Base-by-base conservation (phyloP, 1,284 basidiomycete species). In the Ustilago trichophora region DNA sequence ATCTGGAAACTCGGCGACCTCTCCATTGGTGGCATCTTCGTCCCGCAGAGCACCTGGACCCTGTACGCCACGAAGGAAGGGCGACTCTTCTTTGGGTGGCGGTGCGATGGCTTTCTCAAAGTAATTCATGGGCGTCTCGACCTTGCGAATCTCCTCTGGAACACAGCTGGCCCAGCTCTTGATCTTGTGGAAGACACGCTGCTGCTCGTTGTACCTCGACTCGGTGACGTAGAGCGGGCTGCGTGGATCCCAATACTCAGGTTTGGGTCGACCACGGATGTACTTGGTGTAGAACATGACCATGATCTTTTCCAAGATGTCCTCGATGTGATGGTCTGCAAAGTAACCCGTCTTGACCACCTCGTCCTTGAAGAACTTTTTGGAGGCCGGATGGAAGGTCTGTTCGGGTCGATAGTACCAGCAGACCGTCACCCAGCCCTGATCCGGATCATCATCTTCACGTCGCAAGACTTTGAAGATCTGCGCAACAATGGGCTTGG, bases 161-260 rank as follows among this genome's bases (percentile, higher is more conserved):
- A 95, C 89, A 79, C 91, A 93, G 52, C 90, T 90, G 72, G 88
- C 88, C 93, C 93, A 97, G 82, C 92, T 93, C 84, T 94, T 94
- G 83, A 97, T 83, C 65, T 77, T 93, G 79, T 88, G 88, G 59
- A 92, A 90, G 70, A 90, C 90, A n/a, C 87, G 84, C 27, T 88
- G 88, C 58, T 91, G 90, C 40, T 94, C 91, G 81, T 95, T 92
- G 85, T 94, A 97, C 24, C 93, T 87, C 31, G 89, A 89, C 80
- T 93, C 90, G 83, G 92, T 94, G 13, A 97, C 89, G 82, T 97
- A 98, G 36, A 94, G 83, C 89, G 91, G 21, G 88, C 86, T 37
- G 87, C 87, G 11, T 89, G 91, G 45, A 90, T 88, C 22, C 91
- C 92, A 62, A 88, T 89, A 80, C 10, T 73, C 77, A 10, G 75